Conservation (phyloP, 805 yeast species). For the Wickerhamiella sorbophila region DNA sequence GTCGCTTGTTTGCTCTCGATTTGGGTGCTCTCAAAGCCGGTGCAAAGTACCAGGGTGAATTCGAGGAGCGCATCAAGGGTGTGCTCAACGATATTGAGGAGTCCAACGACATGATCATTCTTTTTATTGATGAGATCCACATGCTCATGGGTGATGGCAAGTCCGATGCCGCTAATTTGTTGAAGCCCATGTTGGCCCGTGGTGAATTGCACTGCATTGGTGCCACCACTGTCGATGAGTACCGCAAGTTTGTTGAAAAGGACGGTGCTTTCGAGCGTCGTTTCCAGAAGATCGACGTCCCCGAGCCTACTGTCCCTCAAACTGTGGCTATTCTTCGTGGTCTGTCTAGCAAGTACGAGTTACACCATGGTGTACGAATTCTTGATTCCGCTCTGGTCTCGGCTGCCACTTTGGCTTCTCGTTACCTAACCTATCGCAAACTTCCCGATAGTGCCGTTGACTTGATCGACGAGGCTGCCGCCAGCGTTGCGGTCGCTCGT, state of each 20-base stretch:
- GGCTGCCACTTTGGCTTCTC: conserved; percentile 87
- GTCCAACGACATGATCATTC: conserved; percentile 68
- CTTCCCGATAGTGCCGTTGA: conserved; percentile 96
- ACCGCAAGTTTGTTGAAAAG: conserved; percentile 80
- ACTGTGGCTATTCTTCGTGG: conserved; percentile 96
- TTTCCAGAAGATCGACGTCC: conserved; percentile 93
- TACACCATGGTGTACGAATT: conserved; percentile 95
- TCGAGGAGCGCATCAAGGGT: conserved; percentile 95
- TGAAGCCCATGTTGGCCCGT: conserved; percentile 95
- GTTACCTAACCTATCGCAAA: conserved; percentile 88
- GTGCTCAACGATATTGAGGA: conserved; percentile 88
- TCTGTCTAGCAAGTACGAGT: conserved; percentile 84
- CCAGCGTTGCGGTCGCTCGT: conserved; percentile 94
- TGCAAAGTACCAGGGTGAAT: conserved; percentile 97
- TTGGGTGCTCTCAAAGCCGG: conserved; percentile 96
- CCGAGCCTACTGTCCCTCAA: conserved; percentile 83
- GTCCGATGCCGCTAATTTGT: conserved; percentile 88
- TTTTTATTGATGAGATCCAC: conserved; percentile 95
- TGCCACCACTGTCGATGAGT: conserved; percentile 92
- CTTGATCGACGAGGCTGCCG: conserved; percentile 89
- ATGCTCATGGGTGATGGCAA: conserved; percentile 99
- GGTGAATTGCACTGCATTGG: conserved; percentile 95
- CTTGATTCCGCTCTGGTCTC: conserved; percentile 86
- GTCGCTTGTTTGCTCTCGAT: conserved; percentile 77
- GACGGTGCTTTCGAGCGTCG: conserved; percentile 99